Conservation (phyloP, 805 yeast genomes). For the Metschnikowia kunwiensis region DNA sequence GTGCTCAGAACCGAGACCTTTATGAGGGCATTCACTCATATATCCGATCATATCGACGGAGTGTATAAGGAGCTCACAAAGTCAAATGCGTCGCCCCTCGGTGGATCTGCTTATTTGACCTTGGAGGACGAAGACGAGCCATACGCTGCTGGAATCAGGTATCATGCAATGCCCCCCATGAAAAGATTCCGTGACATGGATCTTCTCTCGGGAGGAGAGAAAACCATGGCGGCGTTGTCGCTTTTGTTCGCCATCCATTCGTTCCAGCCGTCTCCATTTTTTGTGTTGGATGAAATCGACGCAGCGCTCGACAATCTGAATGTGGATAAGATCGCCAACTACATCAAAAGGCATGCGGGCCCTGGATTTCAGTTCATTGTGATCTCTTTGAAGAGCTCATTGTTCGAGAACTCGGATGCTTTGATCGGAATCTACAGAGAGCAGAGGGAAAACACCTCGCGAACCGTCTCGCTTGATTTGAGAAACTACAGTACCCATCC, state of each 20-base stretch:
- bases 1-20: slow-evolving; percentile 59
- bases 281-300: slow-evolving; percentile 95
- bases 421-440: slow-evolving; percentile 91
- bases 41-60: slow-evolving; percentile 65
- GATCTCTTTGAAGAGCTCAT: slow-evolving; percentile 80
- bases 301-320: slow-evolving; percentile 93
- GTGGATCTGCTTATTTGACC: slow-evolving; percentile 90
- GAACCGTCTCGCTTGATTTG: slow-evolving; percentile 70
- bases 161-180: slow-evolving; percentile 95
- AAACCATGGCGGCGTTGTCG: slow-evolving; percentile 94
- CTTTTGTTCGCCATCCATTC: slow-evolving; percentile 87
- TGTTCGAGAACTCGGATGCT: slow-evolving; percentile 86
- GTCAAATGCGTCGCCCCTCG: slow-evolving; percentile 66
- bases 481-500: slow-evolving; percentile 43
- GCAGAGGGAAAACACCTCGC: slow-evolving; percentile 68
- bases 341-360: slow-evolving; percentile 71
- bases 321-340: slow-evolving; percentile 82
- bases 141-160: slow-evolving; percentile 74
- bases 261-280: slow-evolving; percentile 90
- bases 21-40: slow-evolving; percentile 71
- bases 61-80: slow-evolving; percentile 86
- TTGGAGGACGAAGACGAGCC: slow-evolving; percentile 91
- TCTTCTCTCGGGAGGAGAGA: slow-evolving; percentile 92
- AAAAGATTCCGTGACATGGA: slow-evolving; percentile 93
- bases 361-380: slow-evolving; percentile 87